These are phyloP conservation scores for Fusarium napiforme DNA, from an alignment of 2,329 filamentous ascomycete genomes.

Conservation along the genomic window DNA sequence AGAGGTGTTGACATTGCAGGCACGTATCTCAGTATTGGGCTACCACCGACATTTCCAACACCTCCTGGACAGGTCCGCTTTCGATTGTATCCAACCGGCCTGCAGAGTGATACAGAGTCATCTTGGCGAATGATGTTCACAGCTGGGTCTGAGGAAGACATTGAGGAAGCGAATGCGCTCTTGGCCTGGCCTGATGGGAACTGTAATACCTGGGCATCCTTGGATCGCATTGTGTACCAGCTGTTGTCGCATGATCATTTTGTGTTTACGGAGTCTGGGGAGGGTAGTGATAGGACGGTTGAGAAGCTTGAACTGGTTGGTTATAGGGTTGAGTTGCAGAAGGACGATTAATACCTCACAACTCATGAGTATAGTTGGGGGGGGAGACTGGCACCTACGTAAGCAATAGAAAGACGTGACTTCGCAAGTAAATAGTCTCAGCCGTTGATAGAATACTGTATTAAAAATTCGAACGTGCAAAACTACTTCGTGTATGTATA, in stretches of 20 bases:
- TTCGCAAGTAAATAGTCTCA: too few species aligned
- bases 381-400: fast-evolving
- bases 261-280: background rate
- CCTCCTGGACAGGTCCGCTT: slow-evolving; percentile 5
- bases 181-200: slow-evolving; percentile 10
- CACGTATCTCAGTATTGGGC: background rate
- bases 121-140: slow-evolving; percentile 11
- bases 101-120: background rate
- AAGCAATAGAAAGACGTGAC: background rate
- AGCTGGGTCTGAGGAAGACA: background rate
- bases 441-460: background rate
- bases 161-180: background rate
- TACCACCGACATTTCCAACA: background rate
- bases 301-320: slow-evolving; percentile 13
- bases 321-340: slow-evolving; percentile 1
- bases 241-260: slow-evolving; percentile 11
- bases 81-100: slow-evolving; percentile 2
- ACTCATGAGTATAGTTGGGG: fast-evolving
- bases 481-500: background rate
- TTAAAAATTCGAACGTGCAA: fast-evolving
- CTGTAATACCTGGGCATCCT: slow-evolving; percentile 12
- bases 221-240: slow-evolving; percentile 10
- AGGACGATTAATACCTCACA: background rate
- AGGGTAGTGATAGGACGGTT: background rate
- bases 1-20: slow-evolving; percentile 6